phyloP scores from a whole-genome alignment of 139 green algal genomes.

The Raphidocelis subcapitata region DNA sequence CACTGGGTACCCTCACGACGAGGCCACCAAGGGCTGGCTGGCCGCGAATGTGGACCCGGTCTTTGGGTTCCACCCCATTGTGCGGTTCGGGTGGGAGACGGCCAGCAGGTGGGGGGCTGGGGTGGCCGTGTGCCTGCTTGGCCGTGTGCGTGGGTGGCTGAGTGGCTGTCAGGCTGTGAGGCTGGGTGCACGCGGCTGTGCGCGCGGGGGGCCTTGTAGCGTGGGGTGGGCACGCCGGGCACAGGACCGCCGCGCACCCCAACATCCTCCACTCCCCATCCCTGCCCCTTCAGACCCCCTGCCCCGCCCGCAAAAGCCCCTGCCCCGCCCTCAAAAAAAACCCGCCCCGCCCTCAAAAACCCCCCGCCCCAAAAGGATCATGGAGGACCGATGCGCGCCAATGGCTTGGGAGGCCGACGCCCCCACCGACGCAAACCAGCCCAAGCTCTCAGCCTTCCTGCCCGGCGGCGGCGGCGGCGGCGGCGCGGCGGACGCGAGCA shows the following conservation, averaged over 20 bases:
- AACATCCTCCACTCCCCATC: too few species aligned
- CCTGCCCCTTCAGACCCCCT: too few species aligned
- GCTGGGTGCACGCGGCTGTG: background rate
- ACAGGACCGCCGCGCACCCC: too few species aligned
- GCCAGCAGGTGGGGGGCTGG: conserved; percentile 28
- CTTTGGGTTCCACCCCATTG: conserved; percentile 79
- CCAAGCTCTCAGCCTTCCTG: conserved; percentile 19
- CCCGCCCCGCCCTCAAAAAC: background rate
- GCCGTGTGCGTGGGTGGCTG: background rate
- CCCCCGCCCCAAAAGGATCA: conserved; percentile 18
- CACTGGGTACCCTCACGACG: conserved; percentile 76
- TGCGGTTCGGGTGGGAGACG: conserved; percentile 71
- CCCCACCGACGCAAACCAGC: conserved; percentile 8
- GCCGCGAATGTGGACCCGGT: conserved; percentile 61
- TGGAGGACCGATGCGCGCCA: conserved; percentile 38
- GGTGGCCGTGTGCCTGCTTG: background rate
- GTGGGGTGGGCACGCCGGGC: too few species aligned
- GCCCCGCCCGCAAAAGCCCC: too few species aligned
- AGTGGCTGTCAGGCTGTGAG: background rate
- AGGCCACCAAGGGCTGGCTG: conserved; percentile 82
- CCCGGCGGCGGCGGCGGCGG: background rate
- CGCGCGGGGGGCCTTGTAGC: too few species aligned
- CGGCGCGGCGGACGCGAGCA: conserved; percentile 24
- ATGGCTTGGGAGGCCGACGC: conserved; percentile 51
- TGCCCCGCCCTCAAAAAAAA: too few species aligned